Evolutionary conservation across 495 filamentous ascomycete species (phyloP), one percentile per base, ranked within the genome.

Genomic region (Podospora pseudocomata): DNA sequence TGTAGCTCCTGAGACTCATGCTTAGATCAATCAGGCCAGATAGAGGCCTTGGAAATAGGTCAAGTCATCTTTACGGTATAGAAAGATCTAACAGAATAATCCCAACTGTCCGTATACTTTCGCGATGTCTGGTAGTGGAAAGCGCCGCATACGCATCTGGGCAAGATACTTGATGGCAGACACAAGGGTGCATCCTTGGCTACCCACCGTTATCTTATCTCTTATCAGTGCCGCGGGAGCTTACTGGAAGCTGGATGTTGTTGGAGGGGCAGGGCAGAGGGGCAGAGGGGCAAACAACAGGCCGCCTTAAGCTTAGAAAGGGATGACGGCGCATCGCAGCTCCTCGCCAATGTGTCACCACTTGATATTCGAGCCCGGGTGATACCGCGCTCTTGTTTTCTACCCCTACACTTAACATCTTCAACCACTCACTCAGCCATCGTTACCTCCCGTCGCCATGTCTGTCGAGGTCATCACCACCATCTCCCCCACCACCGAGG

Each of bases 401-500:
- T 20, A 20, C 18, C 15, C 30, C 23, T 23, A 19, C 4, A 16
- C 34, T 32, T 63, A 63, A 27, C 18, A 58, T 58, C 18, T 58
- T 18, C 56, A 59, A 34, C 58, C 55, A 3, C 18, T 20, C 27
- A 23, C 26, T 1, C 44, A 20, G 19, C 60, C 60, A n/a, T 18
- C 39, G 67, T 32, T 32, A 7, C 30, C 30, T 7, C 7, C 30
- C 30, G 62, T 68, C 78, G 84, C 66, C 68, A 95, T 95, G 91
- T 87, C 91, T 66, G 78, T 87, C 57, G 93, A 96, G 86, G 88
- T 83, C 1, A 87, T 97, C 73, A 94, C 87, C 1, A 97, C 94
- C 61, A 92, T 97, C 73, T 97, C 94, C 3, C 94, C 94, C 60
- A 89, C 87, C 53, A 97, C 93, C 59, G 91, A 91, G 77, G 84